A percentile compares a stretch with the other conserved stretches of the same genome.
Conservation (phyloP, 169 alveolate genomes). For the Eimeria sp. region DNA sequence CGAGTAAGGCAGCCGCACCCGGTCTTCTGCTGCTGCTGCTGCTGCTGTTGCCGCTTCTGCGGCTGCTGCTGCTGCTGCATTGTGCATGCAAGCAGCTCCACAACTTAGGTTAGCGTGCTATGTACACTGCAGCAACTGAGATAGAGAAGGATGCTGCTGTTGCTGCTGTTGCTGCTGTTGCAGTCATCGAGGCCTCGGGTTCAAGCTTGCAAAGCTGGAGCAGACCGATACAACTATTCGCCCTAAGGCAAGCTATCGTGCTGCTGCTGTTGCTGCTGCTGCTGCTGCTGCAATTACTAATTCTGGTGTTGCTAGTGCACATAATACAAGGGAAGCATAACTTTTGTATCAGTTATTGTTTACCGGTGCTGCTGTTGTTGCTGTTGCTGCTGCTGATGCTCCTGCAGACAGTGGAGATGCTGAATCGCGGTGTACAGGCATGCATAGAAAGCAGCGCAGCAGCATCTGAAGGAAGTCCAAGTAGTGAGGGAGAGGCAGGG, state of each 20-base stretch:
- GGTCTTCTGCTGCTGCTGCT: not conserved
- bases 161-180: conserved; percentile 16
- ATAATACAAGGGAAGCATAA: too few relatives aligned
- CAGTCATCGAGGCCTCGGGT: conserved; percentile 31
- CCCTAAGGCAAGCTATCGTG: not conserved
- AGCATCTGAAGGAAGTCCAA: not conserved
- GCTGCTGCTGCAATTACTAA: not conserved
- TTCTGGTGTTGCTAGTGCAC: too few relatives aligned
- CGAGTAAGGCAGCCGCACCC: conserved; percentile 25
- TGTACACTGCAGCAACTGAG: too few relatives aligned
- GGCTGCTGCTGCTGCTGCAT: too few relatives aligned
- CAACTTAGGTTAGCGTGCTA: too few relatives aligned
- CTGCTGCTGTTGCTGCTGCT: not conserved
- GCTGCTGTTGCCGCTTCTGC: too few relatives aligned
- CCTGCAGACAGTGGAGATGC: conserved; percentile 3
- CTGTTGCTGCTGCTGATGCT: not conserved
- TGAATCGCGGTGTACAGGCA: conserved; percentile 28
- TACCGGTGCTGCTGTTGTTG: not conserved
- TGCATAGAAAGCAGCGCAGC: not conserved
- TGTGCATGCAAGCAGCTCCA: not conserved
- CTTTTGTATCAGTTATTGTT: not conserved
- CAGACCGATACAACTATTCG: conserved; percentile 18
- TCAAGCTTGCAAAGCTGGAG: conserved; percentile 40
- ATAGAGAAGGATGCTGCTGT: too few relatives aligned
- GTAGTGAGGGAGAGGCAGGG: not conserved